phyloP scores from a whole-genome alignment of 2,329 filamentous ascomycete species.

The Fusarium pseudonygamai region DNA sequence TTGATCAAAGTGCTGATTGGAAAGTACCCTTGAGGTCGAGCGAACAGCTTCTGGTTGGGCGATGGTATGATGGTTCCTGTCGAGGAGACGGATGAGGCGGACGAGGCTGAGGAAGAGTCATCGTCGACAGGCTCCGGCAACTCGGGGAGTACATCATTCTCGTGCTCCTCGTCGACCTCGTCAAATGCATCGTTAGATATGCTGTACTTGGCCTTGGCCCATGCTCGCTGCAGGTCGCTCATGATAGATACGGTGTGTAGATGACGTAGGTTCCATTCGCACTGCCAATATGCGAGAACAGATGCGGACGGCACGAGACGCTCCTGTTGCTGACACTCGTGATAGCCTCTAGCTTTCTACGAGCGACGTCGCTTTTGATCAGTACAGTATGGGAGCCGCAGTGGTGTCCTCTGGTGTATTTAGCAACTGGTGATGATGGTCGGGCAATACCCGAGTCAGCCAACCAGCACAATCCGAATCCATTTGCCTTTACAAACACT shows the following conservation, averaged over 20 bases:
- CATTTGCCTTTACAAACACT: constrained; percentile 19
- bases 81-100: constrained; percentile 86
- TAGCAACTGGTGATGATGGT: constrained; percentile 27
- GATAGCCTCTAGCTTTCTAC: not conserved
- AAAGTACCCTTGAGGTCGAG: constrained; percentile 71
- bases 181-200: constrained; percentile 61
- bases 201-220: constrained; percentile 78
- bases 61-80: constrained; percentile 91
- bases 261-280: constrained; percentile 30
- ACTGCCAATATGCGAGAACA: constrained; percentile 8
- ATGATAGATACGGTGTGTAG: constrained; percentile 57
- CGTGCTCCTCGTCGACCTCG: constrained; percentile 64
- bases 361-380: constrained; percentile 9
- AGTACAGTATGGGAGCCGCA: not conserved
- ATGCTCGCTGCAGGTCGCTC: constrained; percentile 83
- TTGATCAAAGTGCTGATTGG: constrained; percentile 1
- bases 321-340: constrained; percentile 13
- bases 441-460: constrained; percentile 25
- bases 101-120: constrained; percentile 78
- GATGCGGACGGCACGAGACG: not conserved
- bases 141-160: constrained; percentile 57
- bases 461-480: constrained; percentile 19
- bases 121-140: constrained; percentile 60
- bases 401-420: constrained; percentile 12
- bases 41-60: constrained; percentile 76